phyloP scores from a whole-genome alignment of 2,329 filamentous ascomycete species.

The Sporothrix inflata region DNA sequence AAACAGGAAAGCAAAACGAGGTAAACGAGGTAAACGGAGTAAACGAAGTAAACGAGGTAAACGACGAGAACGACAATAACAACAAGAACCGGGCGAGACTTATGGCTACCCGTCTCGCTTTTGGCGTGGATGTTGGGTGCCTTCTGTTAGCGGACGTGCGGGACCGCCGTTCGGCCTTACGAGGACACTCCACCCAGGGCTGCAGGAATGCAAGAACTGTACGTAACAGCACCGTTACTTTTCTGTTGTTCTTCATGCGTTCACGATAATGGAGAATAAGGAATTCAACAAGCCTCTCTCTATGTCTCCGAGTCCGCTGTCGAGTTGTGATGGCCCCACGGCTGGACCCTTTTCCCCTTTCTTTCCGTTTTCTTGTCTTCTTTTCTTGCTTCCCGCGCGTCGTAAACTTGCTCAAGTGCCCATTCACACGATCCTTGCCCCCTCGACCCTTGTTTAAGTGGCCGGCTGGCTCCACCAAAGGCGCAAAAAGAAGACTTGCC shows the following conservation, averaged over 20 bases:
- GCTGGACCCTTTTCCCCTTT: background rate
- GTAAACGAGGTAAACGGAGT: background rate
- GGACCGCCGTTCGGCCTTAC: no score
- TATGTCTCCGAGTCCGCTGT: background rate
- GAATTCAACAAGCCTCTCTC: no score
- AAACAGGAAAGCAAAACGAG: background rate
- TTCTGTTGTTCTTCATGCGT: no score
- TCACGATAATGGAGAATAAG: no score
- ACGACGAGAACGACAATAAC: background rate
- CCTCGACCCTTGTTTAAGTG: background rate
- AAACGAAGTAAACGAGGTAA: background rate
- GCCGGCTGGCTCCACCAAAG: background rate
- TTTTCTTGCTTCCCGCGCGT: background rate
- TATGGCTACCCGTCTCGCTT: no score
- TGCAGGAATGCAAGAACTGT: no score
- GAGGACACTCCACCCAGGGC: no score
- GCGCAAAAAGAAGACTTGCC: slow-evolving; percentile 11
- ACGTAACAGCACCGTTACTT: no score
- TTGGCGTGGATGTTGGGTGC: no score
- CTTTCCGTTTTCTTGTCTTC: background rate
- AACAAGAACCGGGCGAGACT: background rate
- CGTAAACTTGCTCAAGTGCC: background rate
- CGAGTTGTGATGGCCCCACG: background rate
- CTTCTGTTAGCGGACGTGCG: no score
- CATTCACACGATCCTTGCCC: background rate